Evolutionary conservation across 148 eudicot species (phyloP).

Genomic region (Diospyros kaki): DNA sequence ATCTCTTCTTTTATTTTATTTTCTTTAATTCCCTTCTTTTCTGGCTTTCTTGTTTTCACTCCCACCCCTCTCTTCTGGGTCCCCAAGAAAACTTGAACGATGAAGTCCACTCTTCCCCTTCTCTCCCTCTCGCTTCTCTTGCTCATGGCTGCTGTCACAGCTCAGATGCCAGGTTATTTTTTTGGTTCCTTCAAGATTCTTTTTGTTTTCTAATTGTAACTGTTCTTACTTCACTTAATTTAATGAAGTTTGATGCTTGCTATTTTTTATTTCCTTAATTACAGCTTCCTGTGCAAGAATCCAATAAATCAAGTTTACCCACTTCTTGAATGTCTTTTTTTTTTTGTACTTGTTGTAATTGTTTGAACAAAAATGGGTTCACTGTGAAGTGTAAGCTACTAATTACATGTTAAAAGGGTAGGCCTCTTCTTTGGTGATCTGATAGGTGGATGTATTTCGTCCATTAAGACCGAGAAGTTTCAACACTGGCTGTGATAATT

Average conservation of each 20-base stretch:
- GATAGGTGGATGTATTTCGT: too few species aligned
- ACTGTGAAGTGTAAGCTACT: too few species aligned
- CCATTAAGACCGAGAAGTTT: not conserved
- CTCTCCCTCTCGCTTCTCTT: conserved; percentile 4
- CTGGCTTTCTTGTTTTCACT: not conserved
- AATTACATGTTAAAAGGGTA: too few species aligned
- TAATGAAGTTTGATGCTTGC: not conserved
- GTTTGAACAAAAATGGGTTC: too few species aligned
- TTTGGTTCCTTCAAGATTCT: too few species aligned
- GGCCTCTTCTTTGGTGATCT: too few species aligned
- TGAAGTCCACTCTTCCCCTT: not conserved
- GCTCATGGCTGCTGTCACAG: conserved; percentile 4
- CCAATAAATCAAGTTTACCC: too few species aligned
- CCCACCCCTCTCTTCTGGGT: not conserved
- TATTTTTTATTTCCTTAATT: too few species aligned
- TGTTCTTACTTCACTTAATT: not conserved
- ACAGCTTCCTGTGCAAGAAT: too few species aligned
- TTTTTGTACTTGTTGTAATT: too few species aligned
- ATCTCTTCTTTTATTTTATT: not conserved
- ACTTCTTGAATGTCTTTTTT: too few species aligned
- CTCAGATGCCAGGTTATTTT: conserved; percentile 15
- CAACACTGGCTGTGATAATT: not conserved
- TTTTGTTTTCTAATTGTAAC: not conserved
- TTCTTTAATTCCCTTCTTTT: not conserved
- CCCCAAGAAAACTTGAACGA: too few species aligned